Percentiles rank a stretch among this genome's conserved stretches.
Evolutionary conservation across 2,329 filamentous ascomycete species (phyloP).

Genomic region (Xylariaceae sp.): DNA sequence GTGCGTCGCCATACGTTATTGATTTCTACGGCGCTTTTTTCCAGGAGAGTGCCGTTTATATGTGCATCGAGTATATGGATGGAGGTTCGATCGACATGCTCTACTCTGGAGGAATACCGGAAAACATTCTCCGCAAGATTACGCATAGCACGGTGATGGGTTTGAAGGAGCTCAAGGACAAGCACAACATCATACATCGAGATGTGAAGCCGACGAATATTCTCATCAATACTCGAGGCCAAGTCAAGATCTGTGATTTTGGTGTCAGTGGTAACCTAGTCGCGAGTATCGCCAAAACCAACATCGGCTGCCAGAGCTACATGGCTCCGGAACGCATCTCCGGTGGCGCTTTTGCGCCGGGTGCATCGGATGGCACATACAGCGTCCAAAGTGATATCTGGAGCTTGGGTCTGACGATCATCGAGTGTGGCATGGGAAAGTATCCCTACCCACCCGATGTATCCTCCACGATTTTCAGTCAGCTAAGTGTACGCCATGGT

Average conservation of each 20-base stretch:
- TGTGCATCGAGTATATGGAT: conserved; percentile 99
- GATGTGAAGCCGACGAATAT: conserved; percentile 99
- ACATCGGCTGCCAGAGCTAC: conserved; percentile 98
- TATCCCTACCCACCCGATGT: conserved; percentile 98
- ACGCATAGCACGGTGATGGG: conserved; percentile 86
- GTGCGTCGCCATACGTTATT: conserved; percentile 91
- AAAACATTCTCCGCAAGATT: conserved; percentile 83
- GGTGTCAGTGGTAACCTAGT: conserved; percentile 95
- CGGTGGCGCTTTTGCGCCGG: conserved; percentile 71
- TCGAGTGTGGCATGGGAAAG: conserved; percentile 88
- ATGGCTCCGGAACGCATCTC: conserved; percentile 97
- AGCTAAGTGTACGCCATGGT: conserved; percentile 74
- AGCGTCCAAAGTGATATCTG: conserved; percentile 98
- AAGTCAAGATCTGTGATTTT: conserved; percentile 98
- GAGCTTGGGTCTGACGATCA: conserved; percentile 89
- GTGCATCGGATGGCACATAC: conserved; percentile 77
- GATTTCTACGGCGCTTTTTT: conserved; percentile 99
- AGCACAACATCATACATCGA: conserved; percentile 98
- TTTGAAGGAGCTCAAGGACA: conserved; percentile 88
- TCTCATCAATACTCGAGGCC: conserved; percentile 78
- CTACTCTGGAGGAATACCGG: conserved; percentile 84
- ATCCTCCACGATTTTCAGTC: conserved; percentile 97
- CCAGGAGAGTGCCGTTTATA: conserved; percentile 97
- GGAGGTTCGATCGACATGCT: conserved; percentile 96
- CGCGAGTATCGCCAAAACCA: conserved; percentile 95